Conservation (phyloP, 352 stramenopile genomes). For the Phytophthora pseudosyringae region DNA sequence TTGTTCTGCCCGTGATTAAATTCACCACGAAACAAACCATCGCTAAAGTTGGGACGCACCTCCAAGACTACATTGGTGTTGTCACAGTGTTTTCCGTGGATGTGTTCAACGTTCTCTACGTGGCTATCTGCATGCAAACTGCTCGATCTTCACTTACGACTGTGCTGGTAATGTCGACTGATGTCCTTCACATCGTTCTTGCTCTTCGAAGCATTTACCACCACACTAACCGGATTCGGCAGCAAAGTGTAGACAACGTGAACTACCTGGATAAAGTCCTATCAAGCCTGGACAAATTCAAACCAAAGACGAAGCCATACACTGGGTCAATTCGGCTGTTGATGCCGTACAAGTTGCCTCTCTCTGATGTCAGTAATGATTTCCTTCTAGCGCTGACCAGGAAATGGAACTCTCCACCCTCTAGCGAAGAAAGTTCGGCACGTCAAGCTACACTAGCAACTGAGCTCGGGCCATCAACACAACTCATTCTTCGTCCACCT, state of each 20-base stretch:
- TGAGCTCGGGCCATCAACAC: slow-evolving; percentile 1
- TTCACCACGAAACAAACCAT: slow-evolving; percentile 36
- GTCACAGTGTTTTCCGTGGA: slow-evolving; percentile 38
- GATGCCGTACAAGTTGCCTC: slow-evolving; percentile 14
- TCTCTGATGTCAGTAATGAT: slow-evolving; percentile 3
- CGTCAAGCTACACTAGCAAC: background rate
- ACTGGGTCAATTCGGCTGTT: slow-evolving; percentile 14
- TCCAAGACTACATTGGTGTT: slow-evolving; percentile 32
- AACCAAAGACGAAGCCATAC: slow-evolving; percentile 10
- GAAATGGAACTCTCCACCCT: slow-evolving; percentile 1
- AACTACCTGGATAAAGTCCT: slow-evolving; percentile 8
- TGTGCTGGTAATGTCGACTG: slow-evolving; percentile 12
- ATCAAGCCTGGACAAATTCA: background rate
- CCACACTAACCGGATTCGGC: background rate
- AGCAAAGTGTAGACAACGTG: background rate
- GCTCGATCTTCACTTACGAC: slow-evolving; percentile 27
- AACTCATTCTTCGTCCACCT: background rate
- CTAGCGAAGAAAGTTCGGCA: background rate
- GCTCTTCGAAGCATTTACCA: slow-evolving; percentile 23
- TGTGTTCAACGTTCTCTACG: slow-evolving; percentile 45
- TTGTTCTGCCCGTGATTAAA: slow-evolving; percentile 33
- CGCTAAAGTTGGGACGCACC: slow-evolving; percentile 14
- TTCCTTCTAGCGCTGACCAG: background rate
- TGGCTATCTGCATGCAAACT: slow-evolving; percentile 45
- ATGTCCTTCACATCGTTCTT: slow-evolving; percentile 20